These are phyloP conservation scores for Rosa hybrid DNA, from an alignment of 331 rosid genomes.

Conservation along the genomic window DNA sequence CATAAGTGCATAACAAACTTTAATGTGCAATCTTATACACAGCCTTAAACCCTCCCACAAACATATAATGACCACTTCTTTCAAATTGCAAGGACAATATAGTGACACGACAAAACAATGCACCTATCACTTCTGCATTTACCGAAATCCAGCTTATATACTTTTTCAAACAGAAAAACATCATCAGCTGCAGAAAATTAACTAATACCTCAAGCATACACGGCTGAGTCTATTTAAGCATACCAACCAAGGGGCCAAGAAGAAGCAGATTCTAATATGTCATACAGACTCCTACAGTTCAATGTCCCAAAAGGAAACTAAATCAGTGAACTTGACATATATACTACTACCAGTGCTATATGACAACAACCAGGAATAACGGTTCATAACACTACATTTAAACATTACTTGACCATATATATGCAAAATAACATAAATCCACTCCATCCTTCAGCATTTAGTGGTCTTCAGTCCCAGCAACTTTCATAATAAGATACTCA, in stretches of 20 bases:
- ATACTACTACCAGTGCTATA: too few species aligned
- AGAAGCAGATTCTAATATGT: background rate
- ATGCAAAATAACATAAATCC: background rate
- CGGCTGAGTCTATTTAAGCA: background rate
- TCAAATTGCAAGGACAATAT: background rate
- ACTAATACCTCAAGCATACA: background rate
- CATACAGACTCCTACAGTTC: background rate
- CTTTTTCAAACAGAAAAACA: background rate
- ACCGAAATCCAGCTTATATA: too few species aligned
- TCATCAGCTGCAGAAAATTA: background rate
- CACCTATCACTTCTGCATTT: too few species aligned
- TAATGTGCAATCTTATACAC: background rate
- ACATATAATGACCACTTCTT: background rate
- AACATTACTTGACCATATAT: too few species aligned
- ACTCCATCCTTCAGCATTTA: background rate
- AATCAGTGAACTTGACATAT: too few species aligned
- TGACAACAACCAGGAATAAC: background rate
- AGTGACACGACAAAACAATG: too few species aligned
- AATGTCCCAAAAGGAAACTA: too few species aligned
- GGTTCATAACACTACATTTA: background rate
- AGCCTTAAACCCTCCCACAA: too few species aligned
- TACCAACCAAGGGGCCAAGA: background rate
- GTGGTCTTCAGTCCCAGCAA: background rate
- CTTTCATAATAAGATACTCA: background rate
- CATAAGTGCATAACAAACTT: background rate